These are phyloP conservation scores for Trichoderma citrinoviride DNA, from an alignment of 2,329 filamentous ascomycete species.

Conservation along the genomic window DNA sequence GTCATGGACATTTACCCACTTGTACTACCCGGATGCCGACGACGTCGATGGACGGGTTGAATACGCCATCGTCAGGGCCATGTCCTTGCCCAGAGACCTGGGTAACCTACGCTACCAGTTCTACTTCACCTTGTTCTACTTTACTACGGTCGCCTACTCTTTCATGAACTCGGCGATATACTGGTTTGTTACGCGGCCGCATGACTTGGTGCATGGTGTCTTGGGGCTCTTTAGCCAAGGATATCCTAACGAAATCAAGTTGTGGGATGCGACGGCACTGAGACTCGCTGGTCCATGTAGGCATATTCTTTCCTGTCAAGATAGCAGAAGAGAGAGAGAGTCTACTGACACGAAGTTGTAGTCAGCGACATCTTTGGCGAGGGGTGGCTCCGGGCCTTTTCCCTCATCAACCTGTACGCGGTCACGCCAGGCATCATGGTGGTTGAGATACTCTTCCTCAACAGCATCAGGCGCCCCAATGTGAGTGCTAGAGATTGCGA, in stretches of 20 bases:
- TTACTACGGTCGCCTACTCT: conserved; percentile 44
- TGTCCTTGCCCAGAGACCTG: conserved; percentile 47
- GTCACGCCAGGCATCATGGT: conserved; percentile 44
- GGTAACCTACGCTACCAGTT: conserved; percentile 43
- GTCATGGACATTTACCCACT: conserved; percentile 53
- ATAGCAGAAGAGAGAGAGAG: background rate
- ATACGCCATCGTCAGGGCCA: conserved; percentile 37
- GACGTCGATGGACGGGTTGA: conserved; percentile 38
- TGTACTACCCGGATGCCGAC: conserved; percentile 46
- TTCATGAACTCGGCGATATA: conserved; percentile 52
- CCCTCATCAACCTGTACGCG: conserved; percentile 46
- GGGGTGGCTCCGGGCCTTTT: conserved; percentile 48
- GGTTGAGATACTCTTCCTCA: conserved; percentile 48
- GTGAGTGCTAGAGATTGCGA: conserved; percentile 35
- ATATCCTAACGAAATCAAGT: background rate
- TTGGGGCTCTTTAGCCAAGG: background rate
- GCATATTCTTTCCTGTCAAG: background rate
- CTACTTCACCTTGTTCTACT: conserved; percentile 52
- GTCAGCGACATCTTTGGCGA: conserved; percentile 49
- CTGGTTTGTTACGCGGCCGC: conserved; percentile 43
- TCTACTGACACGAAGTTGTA: conserved; percentile 29
- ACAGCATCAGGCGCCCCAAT: conserved; percentile 52
- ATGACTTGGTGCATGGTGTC: conserved; percentile 25
- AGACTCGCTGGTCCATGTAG: conserved; percentile 18
- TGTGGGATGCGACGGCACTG: background rate